phyloP scores from a whole-genome alignment of 2,329 filamentous ascomycete genomes.

The Fusarium coicis region DNA sequence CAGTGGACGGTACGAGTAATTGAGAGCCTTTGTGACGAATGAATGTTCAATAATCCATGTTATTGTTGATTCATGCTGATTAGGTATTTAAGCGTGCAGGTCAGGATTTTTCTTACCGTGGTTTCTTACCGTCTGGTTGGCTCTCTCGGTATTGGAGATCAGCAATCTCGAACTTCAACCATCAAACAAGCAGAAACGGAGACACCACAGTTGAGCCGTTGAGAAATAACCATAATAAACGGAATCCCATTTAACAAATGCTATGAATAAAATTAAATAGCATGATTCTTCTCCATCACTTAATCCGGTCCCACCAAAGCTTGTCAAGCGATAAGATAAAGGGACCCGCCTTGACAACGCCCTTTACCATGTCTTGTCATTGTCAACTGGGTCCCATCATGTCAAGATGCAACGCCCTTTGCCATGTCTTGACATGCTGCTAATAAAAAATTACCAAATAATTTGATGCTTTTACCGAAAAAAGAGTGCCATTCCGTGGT shows the following conservation, averaged over 20 bases:
- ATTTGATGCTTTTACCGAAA: slow-evolving; percentile 21
- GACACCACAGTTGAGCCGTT: not conserved
- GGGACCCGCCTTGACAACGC: slow-evolving; percentile 18
- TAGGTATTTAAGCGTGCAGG: not conserved
- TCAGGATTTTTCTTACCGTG: too few species aligned
- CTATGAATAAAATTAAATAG: not conserved
- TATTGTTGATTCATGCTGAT: not conserved
- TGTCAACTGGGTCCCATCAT: slow-evolving; percentile 15
- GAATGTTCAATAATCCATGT: not conserved
- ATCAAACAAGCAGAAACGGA: not conserved
- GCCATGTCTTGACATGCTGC: slow-evolving; percentile 19
- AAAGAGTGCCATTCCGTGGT: not conserved
- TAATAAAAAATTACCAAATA: slow-evolving; percentile 28
- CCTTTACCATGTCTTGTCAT: slow-evolving; percentile 29
- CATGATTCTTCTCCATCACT: not conserved
- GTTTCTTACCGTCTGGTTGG: not conserved
- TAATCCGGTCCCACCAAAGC: not conserved
- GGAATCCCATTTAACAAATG: not conserved
- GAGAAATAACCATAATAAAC: not conserved
- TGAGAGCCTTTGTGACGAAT: too few species aligned
- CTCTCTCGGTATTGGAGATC: not conserved
- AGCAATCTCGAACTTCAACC: not conserved
- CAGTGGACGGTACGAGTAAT: not conserved
- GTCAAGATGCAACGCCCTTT: slow-evolving; percentile 24
- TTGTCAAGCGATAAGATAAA: slow-evolving; percentile 26